phyloP scores from a whole-genome alignment of 495 filamentous ascomycete species.

The Aspergillus cavernicola region DNA sequence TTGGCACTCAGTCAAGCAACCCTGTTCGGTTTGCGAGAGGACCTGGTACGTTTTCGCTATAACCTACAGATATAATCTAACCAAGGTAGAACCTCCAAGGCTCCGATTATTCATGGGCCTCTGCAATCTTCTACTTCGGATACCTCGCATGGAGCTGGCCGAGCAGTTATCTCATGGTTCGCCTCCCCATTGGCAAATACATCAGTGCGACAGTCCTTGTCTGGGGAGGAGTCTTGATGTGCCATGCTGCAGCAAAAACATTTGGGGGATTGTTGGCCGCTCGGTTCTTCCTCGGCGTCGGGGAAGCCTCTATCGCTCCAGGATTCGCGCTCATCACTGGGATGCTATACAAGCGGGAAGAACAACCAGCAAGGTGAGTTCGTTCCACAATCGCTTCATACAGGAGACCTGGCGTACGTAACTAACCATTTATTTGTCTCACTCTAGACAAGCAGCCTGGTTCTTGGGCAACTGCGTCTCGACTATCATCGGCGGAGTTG shows the following conservation, averaged over 20 bases:
- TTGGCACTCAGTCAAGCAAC: slow-evolving; percentile 7
- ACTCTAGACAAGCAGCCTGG: not conserved
- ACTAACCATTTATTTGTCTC: not conserved
- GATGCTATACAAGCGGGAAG: slow-evolving; percentile 47
- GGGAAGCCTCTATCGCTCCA: slow-evolving; percentile 55
- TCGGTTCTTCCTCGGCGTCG: slow-evolving; percentile 52
- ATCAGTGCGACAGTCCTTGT: slow-evolving; percentile 28
- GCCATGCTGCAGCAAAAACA: slow-evolving; percentile 44
- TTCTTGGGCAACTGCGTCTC: slow-evolving; percentile 2
- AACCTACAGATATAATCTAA: not conserved
- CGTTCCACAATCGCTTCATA: not conserved
- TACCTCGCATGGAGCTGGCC: slow-evolving; percentile 50
- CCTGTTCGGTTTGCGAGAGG: slow-evolving; percentile 2
- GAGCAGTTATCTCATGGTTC: slow-evolving; percentile 47
- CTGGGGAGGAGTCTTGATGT: slow-evolving; percentile 32
- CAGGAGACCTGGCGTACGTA: not conserved
- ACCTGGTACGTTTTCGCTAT: not conserved
- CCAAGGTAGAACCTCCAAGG: slow-evolving; percentile 29
- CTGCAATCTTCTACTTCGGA: slow-evolving; percentile 47
- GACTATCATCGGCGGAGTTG: not conserved
- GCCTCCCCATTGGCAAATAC: slow-evolving; percentile 51
- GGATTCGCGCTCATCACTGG: slow-evolving; percentile 56
- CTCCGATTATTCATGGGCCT: slow-evolving; percentile 47
- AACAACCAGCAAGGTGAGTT: not conserved
- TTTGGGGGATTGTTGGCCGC: slow-evolving; percentile 47